phyloP scores from a whole-genome alignment of 768 basidiomycete species.

The Xerocomellus dryophilus region DNA sequence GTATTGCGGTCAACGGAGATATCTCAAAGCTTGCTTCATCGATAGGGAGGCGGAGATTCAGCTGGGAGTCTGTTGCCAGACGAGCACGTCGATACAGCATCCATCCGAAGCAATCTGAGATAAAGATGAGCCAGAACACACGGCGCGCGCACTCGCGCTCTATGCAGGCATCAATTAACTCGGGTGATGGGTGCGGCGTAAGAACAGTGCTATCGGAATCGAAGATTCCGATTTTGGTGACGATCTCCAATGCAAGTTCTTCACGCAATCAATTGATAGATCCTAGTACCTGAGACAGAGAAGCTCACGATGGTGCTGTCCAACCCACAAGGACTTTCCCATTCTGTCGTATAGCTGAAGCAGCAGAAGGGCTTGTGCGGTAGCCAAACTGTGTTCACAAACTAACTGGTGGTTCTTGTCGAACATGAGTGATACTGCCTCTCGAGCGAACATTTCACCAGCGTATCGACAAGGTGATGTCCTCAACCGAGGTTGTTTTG shows the following conservation, averaged over 20 bases:
- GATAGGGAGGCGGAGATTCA: slow-evolving; percentile 66
- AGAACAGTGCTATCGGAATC: slow-evolving; percentile 58
- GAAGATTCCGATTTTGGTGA: slow-evolving; percentile 65
- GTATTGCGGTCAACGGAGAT: slow-evolving; percentile 41
- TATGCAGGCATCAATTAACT: slow-evolving; percentile 58
- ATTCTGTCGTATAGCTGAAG: slow-evolving; percentile 65
- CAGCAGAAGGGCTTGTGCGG: slow-evolving; percentile 73
- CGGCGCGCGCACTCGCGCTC: slow-evolving; percentile 79
- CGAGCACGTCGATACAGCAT: slow-evolving; percentile 36
- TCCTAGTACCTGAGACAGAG: background rate
- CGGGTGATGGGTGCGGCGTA: slow-evolving; percentile 56
- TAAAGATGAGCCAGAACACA: slow-evolving; percentile 75
- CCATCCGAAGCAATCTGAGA: slow-evolving; percentile 50
- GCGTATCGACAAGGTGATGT: slow-evolving; percentile 54
- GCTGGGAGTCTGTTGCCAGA: slow-evolving; percentile 41
- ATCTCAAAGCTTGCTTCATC: slow-evolving; percentile 83
- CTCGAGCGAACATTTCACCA: slow-evolving; percentile 51
- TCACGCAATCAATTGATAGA: slow-evolving; percentile 31
- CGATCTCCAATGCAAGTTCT: slow-evolving; percentile 60
- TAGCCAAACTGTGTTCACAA: slow-evolving; percentile 61
- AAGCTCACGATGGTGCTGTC: slow-evolving; percentile 25
- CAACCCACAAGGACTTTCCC: slow-evolving; percentile 36
- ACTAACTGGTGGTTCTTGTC: slow-evolving; percentile 59
- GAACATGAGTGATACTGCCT: slow-evolving; percentile 67
- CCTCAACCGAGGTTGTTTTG: slow-evolving; percentile 60